Percentiles rank a stretch among this genome's conserved stretches.
phyloP scores from a whole-genome alignment of 257 asterid genomes.

The Plantago ovata region DNA sequence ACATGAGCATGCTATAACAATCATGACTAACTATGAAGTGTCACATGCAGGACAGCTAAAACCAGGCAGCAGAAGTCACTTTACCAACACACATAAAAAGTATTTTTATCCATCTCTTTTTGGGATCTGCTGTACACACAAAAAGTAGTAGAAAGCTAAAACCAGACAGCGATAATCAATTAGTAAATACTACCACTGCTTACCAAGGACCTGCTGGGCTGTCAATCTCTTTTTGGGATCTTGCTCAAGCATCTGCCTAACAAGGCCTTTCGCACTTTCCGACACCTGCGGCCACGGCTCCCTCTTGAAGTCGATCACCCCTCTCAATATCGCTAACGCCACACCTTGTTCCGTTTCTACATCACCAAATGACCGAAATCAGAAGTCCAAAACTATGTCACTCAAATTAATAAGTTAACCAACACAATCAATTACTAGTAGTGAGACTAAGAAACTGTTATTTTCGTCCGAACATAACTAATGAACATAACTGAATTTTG shows the following conservation, averaged over 20 bases:
- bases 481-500: not conserved
- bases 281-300: conserved; percentile 97
- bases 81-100: conserved; percentile 16
- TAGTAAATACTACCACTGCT: conserved; percentile 22
- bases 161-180: too few relatives aligned
- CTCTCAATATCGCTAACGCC: conserved; percentile 83
- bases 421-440: too few relatives aligned
- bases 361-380: not conserved
- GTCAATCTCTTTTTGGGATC: conserved; percentile 82
- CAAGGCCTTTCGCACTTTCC: conserved; percentile 77
- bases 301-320: conserved; percentile 80
- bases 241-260: conserved; percentile 83
- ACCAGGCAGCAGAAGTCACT: conserved; percentile 18
- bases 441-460: too few relatives aligned
- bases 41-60: conserved; percentile 30
- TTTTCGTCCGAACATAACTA: not conserved
- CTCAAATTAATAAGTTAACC: not conserved
- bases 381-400: not conserved
- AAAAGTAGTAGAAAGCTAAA: too few relatives aligned
- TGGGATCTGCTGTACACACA: too few relatives aligned
- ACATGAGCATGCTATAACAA: conserved; percentile 34
- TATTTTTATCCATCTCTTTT: too few relatives aligned
- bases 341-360: conserved; percentile 95
- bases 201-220: conserved; percentile 91
- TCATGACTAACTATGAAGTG: conserved; percentile 26